A percentile compares a stretch with the other conserved stretches of the same genome.
These are phyloP conservation scores for Notholithocarpus densiflorus DNA, from an alignment of 306 rosid species.

Conservation along the genomic window DNA sequence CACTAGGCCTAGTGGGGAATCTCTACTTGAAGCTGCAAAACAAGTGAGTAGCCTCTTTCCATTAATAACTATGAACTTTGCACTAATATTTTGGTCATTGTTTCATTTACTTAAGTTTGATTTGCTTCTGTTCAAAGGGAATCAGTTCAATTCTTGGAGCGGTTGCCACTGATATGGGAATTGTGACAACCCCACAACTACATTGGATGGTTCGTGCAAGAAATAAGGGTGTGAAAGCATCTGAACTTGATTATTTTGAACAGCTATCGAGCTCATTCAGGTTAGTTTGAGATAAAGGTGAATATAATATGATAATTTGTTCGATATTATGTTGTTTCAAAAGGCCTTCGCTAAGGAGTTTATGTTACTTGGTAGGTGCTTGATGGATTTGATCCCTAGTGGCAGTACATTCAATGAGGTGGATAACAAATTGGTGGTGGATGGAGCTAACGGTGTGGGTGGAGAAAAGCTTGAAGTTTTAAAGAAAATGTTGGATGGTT, in stretches of 20 bases:
- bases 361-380: conserved; percentile 68
- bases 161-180: conserved; percentile 63
- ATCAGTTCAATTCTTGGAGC: conserved; percentile 66
- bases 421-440: conserved; percentile 59
- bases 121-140: conserved; percentile 51
- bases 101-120: not conserved
- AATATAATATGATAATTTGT: conserved; percentile 2
- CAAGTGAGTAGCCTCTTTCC: conserved; percentile 33
- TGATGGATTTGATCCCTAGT: conserved; percentile 67
- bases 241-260: conserved; percentile 68
- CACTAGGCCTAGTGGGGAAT: conserved; percentile 87
- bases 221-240: conserved; percentile 53
- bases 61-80: conserved; percentile 1
- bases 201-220: conserved; percentile 94
- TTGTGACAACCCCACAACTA: conserved; percentile 81
- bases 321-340: conserved; percentile 10
- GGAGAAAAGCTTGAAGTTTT: conserved; percentile 64
- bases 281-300: conserved; percentile 36
- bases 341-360: conserved; percentile 25
- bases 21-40: conserved; percentile 82
- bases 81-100: not conserved
- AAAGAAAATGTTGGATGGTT: conserved; percentile 44
- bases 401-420: conserved; percentile 24
- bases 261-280: conserved; percentile 74
- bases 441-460: conserved; percentile 95